These are phyloP conservation scores for Talaromyces funiculosus DNA, from an alignment of 2,329 filamentous ascomycete genomes.

Conservation along the genomic window DNA sequence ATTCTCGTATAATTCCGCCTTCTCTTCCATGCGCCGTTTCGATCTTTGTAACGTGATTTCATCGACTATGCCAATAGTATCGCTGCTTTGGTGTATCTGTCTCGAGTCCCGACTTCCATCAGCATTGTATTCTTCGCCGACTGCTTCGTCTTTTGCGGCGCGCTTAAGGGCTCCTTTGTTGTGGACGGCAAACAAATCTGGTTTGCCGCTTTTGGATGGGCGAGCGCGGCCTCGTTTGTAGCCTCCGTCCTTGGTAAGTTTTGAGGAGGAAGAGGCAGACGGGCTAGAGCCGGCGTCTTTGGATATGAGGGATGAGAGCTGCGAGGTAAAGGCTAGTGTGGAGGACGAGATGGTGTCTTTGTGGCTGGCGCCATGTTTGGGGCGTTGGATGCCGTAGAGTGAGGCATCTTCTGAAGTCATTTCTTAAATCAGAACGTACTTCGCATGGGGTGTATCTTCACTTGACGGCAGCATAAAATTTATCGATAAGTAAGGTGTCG, in stretches of 20 bases:
- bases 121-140: constrained; percentile 45
- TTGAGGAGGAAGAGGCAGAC: neutral
- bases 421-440: neutral
- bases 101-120: constrained; percentile 34
- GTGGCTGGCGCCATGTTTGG: constrained; percentile 55
- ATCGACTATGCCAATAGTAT: constrained; percentile 59
- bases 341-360: constrained; percentile 65
- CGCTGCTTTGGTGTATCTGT: constrained; percentile 56
- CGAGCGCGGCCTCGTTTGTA: constrained; percentile 36
- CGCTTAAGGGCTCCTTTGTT: constrained; percentile 60
- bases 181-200: constrained; percentile 63
- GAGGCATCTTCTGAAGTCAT: constrained; percentile 54
- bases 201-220: constrained; percentile 50
- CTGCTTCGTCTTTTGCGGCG: constrained; percentile 53
- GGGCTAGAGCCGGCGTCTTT: constrained; percentile 36
- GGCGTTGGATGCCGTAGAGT: constrained; percentile 70
- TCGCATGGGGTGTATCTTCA: neutral
- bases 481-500: no score
- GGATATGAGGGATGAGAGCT: constrained; percentile 75
- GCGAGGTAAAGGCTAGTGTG: constrained; percentile 79
- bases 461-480: neutral
- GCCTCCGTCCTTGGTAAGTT: constrained; percentile 14
- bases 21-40: constrained; percentile 79
- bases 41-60: constrained; percentile 57
- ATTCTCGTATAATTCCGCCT: constrained; percentile 78